Evolutionary conservation across 2,329 filamentous ascomycete genomes (phyloP), one percentile per base, ranked within the genome.

Genomic region (Pezicula radicicola): DNA sequence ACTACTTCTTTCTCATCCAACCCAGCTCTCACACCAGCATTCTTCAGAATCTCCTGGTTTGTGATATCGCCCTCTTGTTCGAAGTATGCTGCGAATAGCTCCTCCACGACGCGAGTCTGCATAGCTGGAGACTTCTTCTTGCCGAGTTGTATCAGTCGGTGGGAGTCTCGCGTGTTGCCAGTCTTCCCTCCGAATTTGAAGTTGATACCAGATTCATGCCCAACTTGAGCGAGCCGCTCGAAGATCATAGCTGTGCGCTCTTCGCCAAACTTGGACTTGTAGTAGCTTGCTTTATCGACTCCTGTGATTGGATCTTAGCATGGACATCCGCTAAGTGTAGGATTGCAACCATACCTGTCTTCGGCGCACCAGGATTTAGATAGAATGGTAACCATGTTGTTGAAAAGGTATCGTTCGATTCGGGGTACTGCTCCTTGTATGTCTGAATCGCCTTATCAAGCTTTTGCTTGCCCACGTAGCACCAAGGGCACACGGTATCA

Each of bases 351-450:
- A 75, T 65, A 60, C 76, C 75, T 46, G 66, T 71, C 43, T 74
- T 73, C 0, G 87, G 79, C 1, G 81, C 74, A 44, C 75, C 75
- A 0, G 89, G 87, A 63, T 92, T 85, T 48, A 96, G 80, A 68
- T 93, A 92, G 73, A 89, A 96, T 2, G 91, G 87, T 55, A 81
- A 78, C 88, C 89, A 96, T 55, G 78, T 79, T 13, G 88, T 82
- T 44, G 76, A 79, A 72, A 95, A 92, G 18, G 78, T 88, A 70
- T 93, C 87, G 37, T 77, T 69, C 9, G 74, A 80, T 46, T 74
- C 72, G 0, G 87, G 83, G 60, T 89, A 75, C 37, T 76, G 74
- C 61, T 79, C 75, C 63, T 81, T 79, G 73, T 89, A 89, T 28
- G 80, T 68, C 8, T 75, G 67, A 55, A 96, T 93, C 55, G 87